A percentile compares a stretch with the other conserved stretches of the same genome.
These are phyloP conservation scores for Apiospora sp. DNA, from an alignment of 2,329 filamentous ascomycete species.

Conservation along the genomic window DNA sequence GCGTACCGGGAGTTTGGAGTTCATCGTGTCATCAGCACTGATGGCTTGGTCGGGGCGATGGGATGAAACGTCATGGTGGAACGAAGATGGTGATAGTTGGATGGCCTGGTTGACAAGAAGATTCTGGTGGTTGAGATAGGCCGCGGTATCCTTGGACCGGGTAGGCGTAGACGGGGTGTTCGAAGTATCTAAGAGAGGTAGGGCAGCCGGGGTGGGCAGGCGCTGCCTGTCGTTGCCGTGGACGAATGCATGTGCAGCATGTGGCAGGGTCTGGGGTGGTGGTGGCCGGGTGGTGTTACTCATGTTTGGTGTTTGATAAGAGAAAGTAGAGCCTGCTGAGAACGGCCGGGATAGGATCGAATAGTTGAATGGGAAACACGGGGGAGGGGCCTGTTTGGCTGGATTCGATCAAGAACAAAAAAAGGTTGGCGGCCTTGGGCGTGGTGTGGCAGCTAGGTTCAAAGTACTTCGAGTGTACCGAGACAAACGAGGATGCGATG, in stretches of 20 bases:
- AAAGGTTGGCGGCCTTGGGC: slow-evolving; percentile 1
- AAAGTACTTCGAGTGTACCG: neutral
- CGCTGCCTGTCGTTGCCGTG: slow-evolving; percentile 27
- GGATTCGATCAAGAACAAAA: slow-evolving; percentile 17
- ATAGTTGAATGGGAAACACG: slow-evolving; percentile 3
- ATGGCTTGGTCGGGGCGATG: slow-evolving; percentile 27
- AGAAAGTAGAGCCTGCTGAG: neutral
- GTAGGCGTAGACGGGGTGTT: slow-evolving; percentile 32
- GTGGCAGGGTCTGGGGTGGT: slow-evolving; percentile 37
- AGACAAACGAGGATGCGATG: slow-evolving; percentile 21
- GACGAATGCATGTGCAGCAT: slow-evolving; percentile 37
- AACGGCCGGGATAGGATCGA: slow-evolving; percentile 18
- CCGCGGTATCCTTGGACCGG: slow-evolving; percentile 35
- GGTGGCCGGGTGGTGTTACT: slow-evolving; percentile 11
- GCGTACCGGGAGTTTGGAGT: slow-evolving; percentile 32
- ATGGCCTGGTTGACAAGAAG: slow-evolving; percentile 36
- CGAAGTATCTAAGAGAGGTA: slow-evolving; percentile 28
- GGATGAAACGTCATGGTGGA: slow-evolving; percentile 28
- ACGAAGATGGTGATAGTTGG: slow-evolving; percentile 30
- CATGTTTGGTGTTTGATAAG: slow-evolving; percentile 20
- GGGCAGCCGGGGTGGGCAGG: slow-evolving; percentile 29
- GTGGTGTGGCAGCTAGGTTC: slow-evolving; percentile 15
- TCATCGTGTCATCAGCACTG: slow-evolving; percentile 30
- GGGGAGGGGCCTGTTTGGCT: slow-evolving; percentile 10
- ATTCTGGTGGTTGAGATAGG: slow-evolving; percentile 36